Evolutionary conservation across 306 rosid genomes (phyloP).

Genomic region (Carpinus fangiana): DNA sequence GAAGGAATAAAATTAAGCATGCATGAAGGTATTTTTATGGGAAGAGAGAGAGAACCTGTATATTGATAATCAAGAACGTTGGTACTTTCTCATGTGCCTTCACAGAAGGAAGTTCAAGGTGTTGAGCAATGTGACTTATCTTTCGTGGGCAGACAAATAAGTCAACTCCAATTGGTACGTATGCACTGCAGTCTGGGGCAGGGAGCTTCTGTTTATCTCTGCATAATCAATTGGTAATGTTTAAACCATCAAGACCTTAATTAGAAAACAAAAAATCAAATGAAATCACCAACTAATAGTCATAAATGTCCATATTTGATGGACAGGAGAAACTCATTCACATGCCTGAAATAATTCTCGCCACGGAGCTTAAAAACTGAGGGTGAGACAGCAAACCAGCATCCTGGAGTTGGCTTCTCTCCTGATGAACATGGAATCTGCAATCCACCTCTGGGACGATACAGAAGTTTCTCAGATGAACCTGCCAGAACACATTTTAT

Average conservation of each 20-base stretch:
- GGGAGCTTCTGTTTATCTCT: constrained; percentile 75
- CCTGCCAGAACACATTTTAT: constrained; percentile 42
- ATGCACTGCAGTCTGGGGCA: constrained; percentile 64
- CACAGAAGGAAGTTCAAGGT: constrained; percentile 76
- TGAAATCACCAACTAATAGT: constrained; percentile 4
- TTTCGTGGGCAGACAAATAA: constrained; percentile 63
- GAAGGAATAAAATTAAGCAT: background rate
- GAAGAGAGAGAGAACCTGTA: constrained; percentile 57
- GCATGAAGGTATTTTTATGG: too few relatives aligned
- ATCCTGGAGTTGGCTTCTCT: constrained; percentile 51
- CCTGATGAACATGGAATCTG: constrained; percentile 48
- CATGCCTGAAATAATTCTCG: constrained; percentile 70
- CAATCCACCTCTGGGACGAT: constrained; percentile 62
- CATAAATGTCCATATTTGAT: background rate
- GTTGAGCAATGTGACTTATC: constrained; percentile 81
- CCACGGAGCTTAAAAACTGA: constrained; percentile 83
- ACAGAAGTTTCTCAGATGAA: constrained; percentile 62
- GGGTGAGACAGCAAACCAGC: constrained; percentile 77
- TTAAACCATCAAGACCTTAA: constrained; percentile 3
- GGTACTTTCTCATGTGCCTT: constrained; percentile 56
- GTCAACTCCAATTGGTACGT: constrained; percentile 84
- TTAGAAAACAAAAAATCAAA: background rate
- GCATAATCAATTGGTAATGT: constrained; percentile 29
- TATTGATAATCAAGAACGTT: constrained; percentile 77
- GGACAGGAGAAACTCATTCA: constrained; percentile 21